Conservation (phyloP, 2,329 filamentous ascomycete genomes). For the Penicillium verrucosum region DNA sequence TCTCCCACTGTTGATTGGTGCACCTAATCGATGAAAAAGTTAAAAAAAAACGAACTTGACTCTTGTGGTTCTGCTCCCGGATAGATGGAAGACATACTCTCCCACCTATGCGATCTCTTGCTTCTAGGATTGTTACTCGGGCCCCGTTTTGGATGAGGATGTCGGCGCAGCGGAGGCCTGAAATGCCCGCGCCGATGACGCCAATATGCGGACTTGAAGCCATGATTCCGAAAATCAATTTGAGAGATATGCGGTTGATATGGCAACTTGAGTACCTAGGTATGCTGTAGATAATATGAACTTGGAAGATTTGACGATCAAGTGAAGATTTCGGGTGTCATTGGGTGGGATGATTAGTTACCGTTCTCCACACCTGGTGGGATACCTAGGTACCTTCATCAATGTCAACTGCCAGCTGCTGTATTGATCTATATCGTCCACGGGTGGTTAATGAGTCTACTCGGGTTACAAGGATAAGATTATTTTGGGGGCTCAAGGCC, state of each 20-base stretch:
- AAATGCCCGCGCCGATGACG: slow-evolving; percentile 59
- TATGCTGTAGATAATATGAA: neutral
- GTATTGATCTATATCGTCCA: neutral
- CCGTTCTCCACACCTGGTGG: slow-evolving; percentile 3
- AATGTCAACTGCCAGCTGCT: neutral
- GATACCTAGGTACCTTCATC: neutral
- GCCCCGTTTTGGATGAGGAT: slow-evolving; percentile 54
- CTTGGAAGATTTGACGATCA: neutral
- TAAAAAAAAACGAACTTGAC: neutral
- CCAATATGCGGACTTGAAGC: slow-evolving; percentile 51
- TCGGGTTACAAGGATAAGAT: neutral
- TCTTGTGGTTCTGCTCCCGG: neutral
- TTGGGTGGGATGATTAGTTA: slow-evolving; percentile 20
- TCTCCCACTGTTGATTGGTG: slow-evolving; percentile 49
- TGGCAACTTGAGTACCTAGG: neutral
- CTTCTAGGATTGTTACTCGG: slow-evolving; percentile 60
- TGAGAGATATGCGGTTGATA: neutral
- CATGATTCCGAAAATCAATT: slow-evolving; percentile 16
- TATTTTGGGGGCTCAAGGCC: neutral
- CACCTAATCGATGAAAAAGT: slow-evolving; percentile 38
- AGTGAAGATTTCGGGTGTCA: neutral
- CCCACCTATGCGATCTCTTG: slow-evolving; percentile 57
- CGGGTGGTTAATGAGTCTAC: neutral
- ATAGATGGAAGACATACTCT: slow-evolving; percentile 42
- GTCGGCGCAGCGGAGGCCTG: slow-evolving; percentile 59